These are phyloP conservation scores for Penicillium thymicola DNA, from an alignment of 2,329 filamentous ascomycete genomes.

Conservation along the genomic window DNA sequence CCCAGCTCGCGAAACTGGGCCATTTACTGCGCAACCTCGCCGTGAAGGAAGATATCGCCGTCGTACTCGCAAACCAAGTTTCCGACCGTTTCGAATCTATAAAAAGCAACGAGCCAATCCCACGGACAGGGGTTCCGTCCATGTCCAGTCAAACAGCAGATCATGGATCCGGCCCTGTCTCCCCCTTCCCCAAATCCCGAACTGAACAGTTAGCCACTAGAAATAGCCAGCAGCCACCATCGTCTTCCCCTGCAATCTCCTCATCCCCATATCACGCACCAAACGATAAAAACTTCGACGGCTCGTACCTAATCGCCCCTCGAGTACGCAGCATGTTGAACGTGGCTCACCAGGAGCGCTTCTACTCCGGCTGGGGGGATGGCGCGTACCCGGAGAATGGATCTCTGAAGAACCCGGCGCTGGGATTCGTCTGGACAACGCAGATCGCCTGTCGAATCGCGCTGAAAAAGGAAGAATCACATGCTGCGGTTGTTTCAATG, in stretches of 20 bases:
- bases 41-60: conserved; percentile 67
- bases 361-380: conserved; percentile 95
- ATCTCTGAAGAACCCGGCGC: conserved; percentile 72
- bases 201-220: conserved; percentile 9
- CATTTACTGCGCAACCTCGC: conserved; percentile 74
- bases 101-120: neutral
- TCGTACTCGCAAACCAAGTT: conserved; percentile 94
- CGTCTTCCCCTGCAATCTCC: conserved; percentile 26
- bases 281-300: conserved; percentile 30
- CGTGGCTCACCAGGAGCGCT: conserved; percentile 80
- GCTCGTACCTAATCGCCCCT: conserved; percentile 39
- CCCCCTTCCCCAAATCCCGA: conserved; percentile 19
- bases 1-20: conserved; percentile 72
- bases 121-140: conserved; percentile 9
- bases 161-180: conserved; percentile 18
- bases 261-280: conserved; percentile 31
- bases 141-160: conserved; percentile 15
- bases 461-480: conserved; percentile 66
- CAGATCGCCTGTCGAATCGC: conserved; percentile 82
- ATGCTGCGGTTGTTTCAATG: conserved; percentile 33
- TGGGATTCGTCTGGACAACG: conserved; percentile 88
- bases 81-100: conserved; percentile 70
- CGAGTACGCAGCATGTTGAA: conserved; percentile 56
- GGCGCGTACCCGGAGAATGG: conserved; percentile 36
- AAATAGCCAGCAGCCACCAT: neutral